Evolutionary conservation across 805 yeast genomes (phyloP).

Genomic region (Saccharomycopsis sp.): DNA sequence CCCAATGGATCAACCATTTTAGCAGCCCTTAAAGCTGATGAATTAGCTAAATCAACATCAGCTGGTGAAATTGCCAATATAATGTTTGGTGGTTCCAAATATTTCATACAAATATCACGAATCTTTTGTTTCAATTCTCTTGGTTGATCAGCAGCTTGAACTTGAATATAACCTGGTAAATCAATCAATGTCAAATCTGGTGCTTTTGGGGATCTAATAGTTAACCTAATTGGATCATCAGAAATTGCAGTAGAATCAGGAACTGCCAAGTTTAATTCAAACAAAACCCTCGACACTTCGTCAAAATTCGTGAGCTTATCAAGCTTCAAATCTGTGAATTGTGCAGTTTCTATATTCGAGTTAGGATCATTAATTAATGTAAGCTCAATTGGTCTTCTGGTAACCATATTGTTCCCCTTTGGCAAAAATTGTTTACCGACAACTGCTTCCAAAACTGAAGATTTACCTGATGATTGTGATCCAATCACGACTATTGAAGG

Average conservation of each 20-base stretch:
- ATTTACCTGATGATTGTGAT: constrained; percentile 95
- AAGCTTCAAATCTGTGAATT: constrained; percentile 84
- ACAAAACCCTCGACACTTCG: constrained; percentile 80
- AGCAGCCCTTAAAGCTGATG: constrained; percentile 89
- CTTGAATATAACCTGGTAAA: constrained; percentile 95
- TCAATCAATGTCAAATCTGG: constrained; percentile 94
- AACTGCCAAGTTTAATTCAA: constrained; percentile 88
- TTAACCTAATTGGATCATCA: constrained; percentile 87
- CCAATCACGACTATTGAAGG: constrained; percentile 97
- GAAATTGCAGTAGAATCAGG: constrained; percentile 82
- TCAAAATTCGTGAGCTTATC: constrained; percentile 79
- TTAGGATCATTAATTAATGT: constrained; percentile 85
- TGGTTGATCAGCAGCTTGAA: constrained; percentile 97
- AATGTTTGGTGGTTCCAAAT: constrained; percentile 85
- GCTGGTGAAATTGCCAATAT: constrained; percentile 96
- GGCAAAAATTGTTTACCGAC: constrained; percentile 98
- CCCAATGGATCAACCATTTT: constrained; percentile 88
- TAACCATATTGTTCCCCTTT: constrained; percentile 96
- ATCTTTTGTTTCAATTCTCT: constrained; percentile 71
- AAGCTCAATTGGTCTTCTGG: constrained; percentile 93
- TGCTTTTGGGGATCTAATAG: constrained; percentile 81
- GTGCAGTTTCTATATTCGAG: constrained; percentile 68
- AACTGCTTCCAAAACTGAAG: constrained; percentile 90
- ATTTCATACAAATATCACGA: constrained; percentile 71
- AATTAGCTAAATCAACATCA: constrained; percentile 95